These are phyloP conservation scores for Coemansia sp. DNA, from an alignment of 192 early-diverging fungal genomes.

Conservation along the genomic window DNA sequence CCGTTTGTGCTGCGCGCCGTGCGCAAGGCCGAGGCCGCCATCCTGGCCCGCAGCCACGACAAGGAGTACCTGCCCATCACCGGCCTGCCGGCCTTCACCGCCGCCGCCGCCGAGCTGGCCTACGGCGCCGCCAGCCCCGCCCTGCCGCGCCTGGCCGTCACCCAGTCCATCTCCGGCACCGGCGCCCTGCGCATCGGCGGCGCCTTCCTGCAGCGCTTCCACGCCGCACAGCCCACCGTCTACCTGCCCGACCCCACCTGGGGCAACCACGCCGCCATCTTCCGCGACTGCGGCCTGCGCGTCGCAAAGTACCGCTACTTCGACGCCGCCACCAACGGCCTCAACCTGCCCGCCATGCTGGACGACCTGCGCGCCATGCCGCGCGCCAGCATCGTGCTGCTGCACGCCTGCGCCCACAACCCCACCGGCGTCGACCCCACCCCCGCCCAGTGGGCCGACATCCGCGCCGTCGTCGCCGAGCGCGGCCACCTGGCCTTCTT, in stretches of 20 bases:
- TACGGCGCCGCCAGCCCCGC: conserved; percentile 74
- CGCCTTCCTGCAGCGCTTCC: conserved; percentile 77
- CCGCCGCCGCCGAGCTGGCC: conserved; percentile 77
- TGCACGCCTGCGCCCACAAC: conserved; percentile 99
- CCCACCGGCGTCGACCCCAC: conserved; percentile 99
- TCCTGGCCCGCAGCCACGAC: conserved; percentile 68
- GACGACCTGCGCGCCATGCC: conserved; percentile 88
- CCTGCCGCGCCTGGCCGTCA: conserved; percentile 72
- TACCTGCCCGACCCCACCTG: conserved; percentile 93
- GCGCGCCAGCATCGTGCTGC: conserved; percentile 80
- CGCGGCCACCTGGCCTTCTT: conserved; percentile 90
- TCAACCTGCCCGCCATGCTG: conserved; percentile 90
- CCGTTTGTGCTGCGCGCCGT: conserved; percentile 91
- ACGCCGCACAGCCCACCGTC: conserved; percentile 74
- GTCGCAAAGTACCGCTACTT: conserved; percentile 92
- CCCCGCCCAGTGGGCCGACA: conserved; percentile 84
- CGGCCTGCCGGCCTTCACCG: conserved; percentile 81
- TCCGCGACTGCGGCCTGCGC: conserved; percentile 85
- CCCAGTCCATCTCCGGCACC: conserved; percentile 97
- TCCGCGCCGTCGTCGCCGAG: conserved; percentile 76
- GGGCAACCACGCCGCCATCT: conserved; percentile 97
- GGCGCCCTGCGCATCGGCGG: conserved; percentile 94
- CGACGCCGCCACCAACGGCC: conserved; percentile 87
- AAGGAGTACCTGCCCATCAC: conserved; percentile 98
- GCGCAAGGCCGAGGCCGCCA: conserved; percentile 80